Conservation (phyloP, 2,329 filamentous ascomycete species). For the Fusarium chaquense region DNA sequence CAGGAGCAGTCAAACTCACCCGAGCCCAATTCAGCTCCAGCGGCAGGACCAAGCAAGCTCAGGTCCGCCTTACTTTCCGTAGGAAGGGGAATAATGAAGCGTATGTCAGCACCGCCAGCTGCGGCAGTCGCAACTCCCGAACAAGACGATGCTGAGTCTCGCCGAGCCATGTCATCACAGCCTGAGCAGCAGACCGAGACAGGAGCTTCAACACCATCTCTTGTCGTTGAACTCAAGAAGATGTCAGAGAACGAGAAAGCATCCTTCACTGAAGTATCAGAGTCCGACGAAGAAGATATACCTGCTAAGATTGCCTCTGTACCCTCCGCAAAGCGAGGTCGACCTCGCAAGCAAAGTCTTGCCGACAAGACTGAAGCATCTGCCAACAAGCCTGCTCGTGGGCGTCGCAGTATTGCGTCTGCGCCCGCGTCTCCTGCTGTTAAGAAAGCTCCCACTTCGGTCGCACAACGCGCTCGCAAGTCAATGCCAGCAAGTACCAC, state of each 20-base stretch:
- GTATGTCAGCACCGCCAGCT: slow-evolving; percentile 38
- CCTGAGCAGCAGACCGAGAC: slow-evolving; percentile 17
- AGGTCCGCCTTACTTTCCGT: slow-evolving; percentile 25
- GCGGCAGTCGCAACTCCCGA: neutral
- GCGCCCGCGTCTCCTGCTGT: slow-evolving; percentile 29
- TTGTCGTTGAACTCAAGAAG: slow-evolving; percentile 30
- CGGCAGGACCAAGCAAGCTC: neutral
- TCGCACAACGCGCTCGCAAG: slow-evolving; percentile 33
- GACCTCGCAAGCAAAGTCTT: slow-evolving; percentile 32
- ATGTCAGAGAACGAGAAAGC: slow-evolving; percentile 35
- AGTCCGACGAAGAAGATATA: neutral
- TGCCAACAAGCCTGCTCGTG: slow-evolving; percentile 21
- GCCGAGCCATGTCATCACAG: slow-evolving; percentile 7
- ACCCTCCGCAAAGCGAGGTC: slow-evolving; percentile 22
- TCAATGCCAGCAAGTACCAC: slow-evolving; percentile 41
- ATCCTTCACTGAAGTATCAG: slow-evolving; percentile 21
- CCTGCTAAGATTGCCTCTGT: neutral
- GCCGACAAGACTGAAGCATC: slow-evolving; percentile 11
- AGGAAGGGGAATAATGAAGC: slow-evolving; percentile 24
- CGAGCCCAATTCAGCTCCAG: slow-evolving; percentile 5
- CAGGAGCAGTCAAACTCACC: neutral
- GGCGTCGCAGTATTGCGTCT: slow-evolving; percentile 28
- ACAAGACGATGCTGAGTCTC: slow-evolving; percentile 2
- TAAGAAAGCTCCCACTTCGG: slow-evolving; percentile 19
- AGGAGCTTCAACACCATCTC: slow-evolving; percentile 28